These are phyloP conservation scores for Eimeria acervulina DNA, from an alignment of 169 alveolate genomes.

Conservation along the genomic window DNA sequence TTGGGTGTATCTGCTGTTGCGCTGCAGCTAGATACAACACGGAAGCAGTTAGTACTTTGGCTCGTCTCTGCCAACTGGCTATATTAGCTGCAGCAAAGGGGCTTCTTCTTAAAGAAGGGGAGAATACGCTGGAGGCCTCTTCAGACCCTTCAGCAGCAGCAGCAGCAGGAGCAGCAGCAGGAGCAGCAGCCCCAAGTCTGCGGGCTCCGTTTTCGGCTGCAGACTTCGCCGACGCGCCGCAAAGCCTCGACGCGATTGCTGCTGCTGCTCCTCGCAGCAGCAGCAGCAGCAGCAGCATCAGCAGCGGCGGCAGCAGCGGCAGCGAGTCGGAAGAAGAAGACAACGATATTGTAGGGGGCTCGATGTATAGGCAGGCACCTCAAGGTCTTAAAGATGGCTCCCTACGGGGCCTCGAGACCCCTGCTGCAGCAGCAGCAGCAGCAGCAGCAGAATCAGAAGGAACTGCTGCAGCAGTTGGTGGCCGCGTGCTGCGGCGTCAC, in stretches of 20 bases:
- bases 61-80: slow-evolving; percentile 53
- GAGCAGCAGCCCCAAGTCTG: not conserved
- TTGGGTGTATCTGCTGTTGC: not conserved
- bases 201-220: slow-evolving; percentile 53
- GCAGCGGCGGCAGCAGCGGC: not conserved
- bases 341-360: not conserved
- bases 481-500: slow-evolving; percentile 4
- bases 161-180: too few relatives aligned
- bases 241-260: not conserved
- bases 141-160: too few relatives aligned
- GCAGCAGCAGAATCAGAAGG: too few relatives aligned
- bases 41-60: slow-evolving; percentile 37
- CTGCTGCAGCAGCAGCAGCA: not conserved
- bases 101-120: not conserved
- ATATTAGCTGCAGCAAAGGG: slow-evolving; percentile 26
- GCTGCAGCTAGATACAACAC: slow-evolving; percentile 41
- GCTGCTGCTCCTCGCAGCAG: not conserved
- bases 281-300: slow-evolving; percentile 26
- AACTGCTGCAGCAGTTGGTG: not conserved
- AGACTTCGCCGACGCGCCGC: slow-evolving; percentile 10
- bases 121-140: not conserved
- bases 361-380: not conserved
- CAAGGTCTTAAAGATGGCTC: not conserved
- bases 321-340: not conserved
- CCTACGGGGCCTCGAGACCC: too few relatives aligned